Evolutionary conservation across 352 stramenopile species (phyloP), one percentile per base, ranked within the genome.

Genomic region (Phytophthora pisi): DNA sequence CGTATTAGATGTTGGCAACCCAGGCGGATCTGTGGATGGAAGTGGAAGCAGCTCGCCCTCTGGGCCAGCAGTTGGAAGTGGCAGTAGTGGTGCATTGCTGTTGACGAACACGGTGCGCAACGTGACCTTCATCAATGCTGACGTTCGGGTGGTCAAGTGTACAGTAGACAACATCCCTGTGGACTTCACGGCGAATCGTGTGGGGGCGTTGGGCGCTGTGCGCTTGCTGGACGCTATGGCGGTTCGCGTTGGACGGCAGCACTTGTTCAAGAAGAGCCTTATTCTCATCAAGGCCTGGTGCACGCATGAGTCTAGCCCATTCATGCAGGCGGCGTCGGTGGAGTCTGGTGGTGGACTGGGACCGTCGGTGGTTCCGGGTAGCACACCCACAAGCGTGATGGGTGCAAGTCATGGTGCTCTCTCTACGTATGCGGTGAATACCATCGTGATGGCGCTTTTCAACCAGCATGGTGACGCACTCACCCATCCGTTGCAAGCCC

Each of bases 231-330:
- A 97, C 58, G 81, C 89, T 23, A 92, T 95, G 76, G 90, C 95
- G 30, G 50, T 67, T 43, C 83, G 88, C 45, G 81, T 97, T 0
- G 88, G 87, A 3, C 75, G 82, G n/a, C 42, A 86, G 26, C 88
- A 96, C 66, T 69, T 97, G 65, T 82, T 97, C 61, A 97, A 97
- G 74, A 82, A 86, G 62, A 95, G 83, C 69, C 57, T 97, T 34
- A 81, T 97, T 11, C 72, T 97, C 60, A 89, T 97, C 65, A 97
- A 97, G 75, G 84, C 89, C 4, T 97, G 91, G 91, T 97, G 90
- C 65, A 79, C 89, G 23, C 89, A 96, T 55, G 91, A 97, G 72
- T 95, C 85, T 30, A 72, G 78, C 16, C 64, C 75, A 36, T 96
- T 90, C 69, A 55, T 79, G 46, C 67, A 91, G 64, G 28, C 58